A percentile compares a stretch with the other conserved stretches of the same genome.
Evolutionary conservation across 768 basidiomycete species (phyloP).

Genomic region (Brasilioporus rufonigricans): DNA sequence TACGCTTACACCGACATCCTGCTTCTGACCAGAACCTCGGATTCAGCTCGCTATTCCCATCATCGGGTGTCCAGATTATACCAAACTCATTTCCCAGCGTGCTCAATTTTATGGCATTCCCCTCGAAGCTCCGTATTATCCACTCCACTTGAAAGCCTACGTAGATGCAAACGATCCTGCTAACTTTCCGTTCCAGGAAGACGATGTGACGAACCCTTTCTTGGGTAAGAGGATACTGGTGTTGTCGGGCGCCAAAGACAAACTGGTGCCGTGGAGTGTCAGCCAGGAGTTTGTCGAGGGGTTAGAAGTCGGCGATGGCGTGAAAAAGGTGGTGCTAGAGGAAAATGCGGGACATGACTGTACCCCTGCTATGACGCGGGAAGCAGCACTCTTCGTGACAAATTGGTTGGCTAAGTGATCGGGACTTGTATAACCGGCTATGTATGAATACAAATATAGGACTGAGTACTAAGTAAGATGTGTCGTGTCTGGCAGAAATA

Average conservation of each 20-base stretch:
- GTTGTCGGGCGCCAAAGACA: constrained; percentile 64
- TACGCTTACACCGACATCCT: background rate
- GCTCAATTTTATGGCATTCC: constrained; percentile 44
- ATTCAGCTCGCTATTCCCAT: constrained; percentile 47
- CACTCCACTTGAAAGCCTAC: constrained; percentile 47
- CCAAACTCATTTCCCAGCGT: constrained; percentile 53
- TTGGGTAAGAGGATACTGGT: constrained; percentile 71
- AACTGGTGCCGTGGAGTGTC: constrained; percentile 62
- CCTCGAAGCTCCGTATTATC: constrained; percentile 54
- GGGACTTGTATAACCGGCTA: background rate
- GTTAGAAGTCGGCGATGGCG: constrained; percentile 55
- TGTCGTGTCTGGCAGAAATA: too few species aligned
- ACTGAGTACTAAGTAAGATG: too few species aligned
- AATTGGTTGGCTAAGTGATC: constrained; percentile 24
- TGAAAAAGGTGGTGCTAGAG: constrained; percentile 55
- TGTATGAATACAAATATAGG: background rate
- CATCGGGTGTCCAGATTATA: constrained; percentile 73
- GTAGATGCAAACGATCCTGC: constrained; percentile 49
- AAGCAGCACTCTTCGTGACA: constrained; percentile 33
- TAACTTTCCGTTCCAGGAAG: constrained; percentile 39
- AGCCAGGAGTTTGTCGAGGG: constrained; percentile 54
- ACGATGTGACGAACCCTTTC: constrained; percentile 53
- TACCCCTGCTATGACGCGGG: constrained; percentile 57
- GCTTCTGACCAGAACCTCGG: constrained; percentile 39
- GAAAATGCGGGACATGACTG: constrained; percentile 61